Evolutionary conservation across 2,329 filamentous ascomycete genomes (phyloP).

Genomic region (Alternaria sp.): DNA sequence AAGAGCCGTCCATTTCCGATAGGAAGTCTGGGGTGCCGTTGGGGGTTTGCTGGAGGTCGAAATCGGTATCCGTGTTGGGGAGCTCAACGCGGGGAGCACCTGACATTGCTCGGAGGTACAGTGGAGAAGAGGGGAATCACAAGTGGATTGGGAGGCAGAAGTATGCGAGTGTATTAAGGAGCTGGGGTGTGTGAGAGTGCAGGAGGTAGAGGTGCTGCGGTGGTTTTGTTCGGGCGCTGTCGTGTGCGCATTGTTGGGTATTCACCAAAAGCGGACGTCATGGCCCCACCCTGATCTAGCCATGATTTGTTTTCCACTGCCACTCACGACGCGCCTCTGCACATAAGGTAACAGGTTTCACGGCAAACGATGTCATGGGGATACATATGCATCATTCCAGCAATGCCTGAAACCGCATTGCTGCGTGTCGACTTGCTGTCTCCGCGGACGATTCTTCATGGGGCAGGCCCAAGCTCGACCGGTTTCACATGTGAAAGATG

Average conservation of each 20-base stretch:
- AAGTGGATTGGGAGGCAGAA: background rate
- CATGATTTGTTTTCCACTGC: slow-evolving; percentile 13
- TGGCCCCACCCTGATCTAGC: slow-evolving; percentile 11
- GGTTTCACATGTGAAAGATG: slow-evolving; percentile 24
- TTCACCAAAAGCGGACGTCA: slow-evolving; percentile 12
- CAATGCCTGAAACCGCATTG: background rate
- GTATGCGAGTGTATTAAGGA: background rate
- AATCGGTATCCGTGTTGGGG: slow-evolving; percentile 33
- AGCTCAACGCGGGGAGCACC: slow-evolving; percentile 42
- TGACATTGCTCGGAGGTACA: slow-evolving; percentile 30
- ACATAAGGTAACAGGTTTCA: slow-evolving; percentile 23
- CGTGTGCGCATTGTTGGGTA: slow-evolving; percentile 24
- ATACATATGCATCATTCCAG: slow-evolving; percentile 1
- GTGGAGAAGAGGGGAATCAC: background rate
- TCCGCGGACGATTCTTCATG: background rate
- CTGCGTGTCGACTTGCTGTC: background rate
- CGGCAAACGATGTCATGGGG: slow-evolving; percentile 17
- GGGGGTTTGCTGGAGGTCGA: slow-evolving; percentile 34
- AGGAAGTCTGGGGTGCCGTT: slow-evolving; percentile 23
- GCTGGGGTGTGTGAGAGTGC: slow-evolving; percentile 3
- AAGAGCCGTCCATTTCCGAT: slow-evolving; percentile 21
- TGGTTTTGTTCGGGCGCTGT: slow-evolving; percentile 18
- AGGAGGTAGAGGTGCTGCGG: background rate
- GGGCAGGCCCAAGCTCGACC: slow-evolving; percentile 2
- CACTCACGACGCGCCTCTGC: slow-evolving; percentile 7